phyloP scores from a whole-genome alignment of 208 protist species.

The Leishmania gerbilli region DNA sequence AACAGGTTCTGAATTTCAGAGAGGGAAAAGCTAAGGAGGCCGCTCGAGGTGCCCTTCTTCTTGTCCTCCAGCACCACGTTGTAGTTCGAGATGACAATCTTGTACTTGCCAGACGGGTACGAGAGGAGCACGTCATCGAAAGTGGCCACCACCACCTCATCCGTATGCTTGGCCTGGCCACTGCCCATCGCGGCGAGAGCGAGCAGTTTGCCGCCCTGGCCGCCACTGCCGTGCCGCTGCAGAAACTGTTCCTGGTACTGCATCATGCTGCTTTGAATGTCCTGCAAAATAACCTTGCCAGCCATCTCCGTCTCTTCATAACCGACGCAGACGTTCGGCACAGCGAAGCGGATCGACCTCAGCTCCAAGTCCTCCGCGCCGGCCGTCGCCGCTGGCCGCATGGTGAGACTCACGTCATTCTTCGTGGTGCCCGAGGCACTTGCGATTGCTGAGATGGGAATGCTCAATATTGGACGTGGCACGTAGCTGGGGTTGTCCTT shows the following conservation, averaged over 20 bases:
- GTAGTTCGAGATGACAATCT: constrained; percentile 84
- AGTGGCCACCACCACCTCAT: constrained; percentile 71
- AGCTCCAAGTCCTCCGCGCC: constrained; percentile 50
- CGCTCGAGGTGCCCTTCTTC: constrained; percentile 46
- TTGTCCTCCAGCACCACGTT: constrained; percentile 81
- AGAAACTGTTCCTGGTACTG: constrained; percentile 62
- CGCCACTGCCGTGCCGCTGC: constrained; percentile 37
- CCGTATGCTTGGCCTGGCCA: constrained; percentile 37
- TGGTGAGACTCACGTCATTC: constrained; percentile 74
- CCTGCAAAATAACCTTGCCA: constrained; percentile 63
- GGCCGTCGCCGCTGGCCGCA: constrained; percentile 38
- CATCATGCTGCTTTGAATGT: constrained; percentile 59
- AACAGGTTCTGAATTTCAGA: constrained; percentile 75
- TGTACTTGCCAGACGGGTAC: constrained; percentile 83
- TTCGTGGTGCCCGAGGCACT: constrained; percentile 75
- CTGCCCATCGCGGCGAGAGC: constrained; percentile 58
- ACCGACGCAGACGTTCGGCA: constrained; percentile 82
- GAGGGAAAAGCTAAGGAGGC: constrained; percentile 58
- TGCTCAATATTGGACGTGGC: constrained; percentile 54
- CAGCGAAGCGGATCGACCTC: constrained; percentile 77
- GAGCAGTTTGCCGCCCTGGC: constrained; percentile 45
- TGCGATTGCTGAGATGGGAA: constrained; percentile 71
- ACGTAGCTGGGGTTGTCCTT: constrained; percentile 52
- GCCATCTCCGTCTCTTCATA: constrained; percentile 88
- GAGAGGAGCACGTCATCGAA: constrained; percentile 83